Percentiles rank a stretch among this genome's conserved stretches.
These are phyloP conservation scores for Thielaviopsis musarum DNA, from an alignment of 2,329 filamentous ascomycete genomes.

Conservation along the genomic window DNA sequence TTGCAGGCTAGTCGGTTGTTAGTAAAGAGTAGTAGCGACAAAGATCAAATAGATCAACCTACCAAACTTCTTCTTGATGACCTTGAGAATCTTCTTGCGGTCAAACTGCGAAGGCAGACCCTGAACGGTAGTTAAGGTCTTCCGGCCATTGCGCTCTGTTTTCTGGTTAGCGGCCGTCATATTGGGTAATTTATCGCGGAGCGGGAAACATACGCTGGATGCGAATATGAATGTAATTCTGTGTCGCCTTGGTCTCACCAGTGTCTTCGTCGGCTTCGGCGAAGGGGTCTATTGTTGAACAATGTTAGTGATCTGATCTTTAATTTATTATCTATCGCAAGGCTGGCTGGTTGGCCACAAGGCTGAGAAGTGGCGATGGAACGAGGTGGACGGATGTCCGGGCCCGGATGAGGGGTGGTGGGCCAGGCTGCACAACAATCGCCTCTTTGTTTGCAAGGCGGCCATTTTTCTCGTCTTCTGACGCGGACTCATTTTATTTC, in stretches of 20 bases:
- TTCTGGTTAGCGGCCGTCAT: background rate
- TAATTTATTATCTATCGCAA: background rate
- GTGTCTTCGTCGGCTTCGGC: constrained; percentile 99
- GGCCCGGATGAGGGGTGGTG: constrained; percentile 2
- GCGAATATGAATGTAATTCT: constrained; percentile 99
- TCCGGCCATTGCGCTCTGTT: constrained; percentile 98
- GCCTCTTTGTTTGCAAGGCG: background rate
- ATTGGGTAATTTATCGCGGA: background rate
- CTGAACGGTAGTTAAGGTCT: constrained; percentile 99
- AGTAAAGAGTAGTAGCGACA: constrained; percentile 14
- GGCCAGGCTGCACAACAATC: background rate
- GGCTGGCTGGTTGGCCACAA: background rate
- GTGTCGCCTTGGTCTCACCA: constrained; percentile 84
- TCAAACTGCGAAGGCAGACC: constrained; percentile 98
- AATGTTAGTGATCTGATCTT: constrained; percentile 17
- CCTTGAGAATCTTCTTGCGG: constrained; percentile 99
- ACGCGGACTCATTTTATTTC: background rate
- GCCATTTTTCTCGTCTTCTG: background rate
- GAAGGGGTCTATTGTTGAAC: constrained; percentile 72
- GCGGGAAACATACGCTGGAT: constrained; percentile 72
- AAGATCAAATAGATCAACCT: constrained; percentile 20
- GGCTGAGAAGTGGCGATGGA: constrained; percentile 1
- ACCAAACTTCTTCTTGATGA: constrained; percentile 99
- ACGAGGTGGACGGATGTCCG: background rate
- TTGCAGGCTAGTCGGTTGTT: constrained; percentile 59